Evolutionary conservation across 345 rosid species (phyloP), one percentile per base, ranked within the genome.

Genomic region (Pugionium cornutum): DNA sequence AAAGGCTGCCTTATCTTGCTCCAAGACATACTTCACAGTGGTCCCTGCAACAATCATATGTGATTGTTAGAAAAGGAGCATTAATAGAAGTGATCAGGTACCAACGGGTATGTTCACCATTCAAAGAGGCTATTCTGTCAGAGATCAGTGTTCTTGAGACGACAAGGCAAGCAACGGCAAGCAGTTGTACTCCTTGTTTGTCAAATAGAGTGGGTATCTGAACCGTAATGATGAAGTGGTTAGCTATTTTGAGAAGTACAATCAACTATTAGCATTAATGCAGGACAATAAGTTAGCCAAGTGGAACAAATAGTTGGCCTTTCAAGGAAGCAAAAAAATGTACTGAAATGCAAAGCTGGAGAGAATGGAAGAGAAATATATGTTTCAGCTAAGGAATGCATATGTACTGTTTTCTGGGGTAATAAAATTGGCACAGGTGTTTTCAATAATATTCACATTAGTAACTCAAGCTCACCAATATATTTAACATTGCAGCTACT

Each of bases 81-180:
- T 66, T 30, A 51, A 54, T 27, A 37, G 30, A 49, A 46, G 4
- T 48, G 64, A 44, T 56, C 30, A 67, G 45, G 58, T 43, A 31
- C 58, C 11, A 34, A 67, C 10, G 10, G 51, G 50, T 53, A 27
- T 51, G 11, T 52, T 78, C n/a, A 94, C 97, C 97, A 75, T 94
- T 94, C 68, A 94, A 79, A 52, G 96, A 86, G 70, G 99, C 99
- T 69, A 94, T 94, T 56, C 97, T 81, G 78, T 94, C 99, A 6
- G 99, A 88, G 59, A 91, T 79, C 92, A 86, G 81, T 59, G 99
- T 94, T 85, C 96, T 84, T 26, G 96, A 87, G 68, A 91, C 76
- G 43, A 94, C 97, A 70, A 94, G 91, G 61, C 84, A 77, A 78
- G 95, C 89, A 65, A 94, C 88, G 34, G 91, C 80, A 76, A 91